Percentiles rank a stretch among this genome's conserved stretches.
Conservation (phyloP, 108 stramenopile species). For the Pinguiococcus pyrenoidosus region DNA sequence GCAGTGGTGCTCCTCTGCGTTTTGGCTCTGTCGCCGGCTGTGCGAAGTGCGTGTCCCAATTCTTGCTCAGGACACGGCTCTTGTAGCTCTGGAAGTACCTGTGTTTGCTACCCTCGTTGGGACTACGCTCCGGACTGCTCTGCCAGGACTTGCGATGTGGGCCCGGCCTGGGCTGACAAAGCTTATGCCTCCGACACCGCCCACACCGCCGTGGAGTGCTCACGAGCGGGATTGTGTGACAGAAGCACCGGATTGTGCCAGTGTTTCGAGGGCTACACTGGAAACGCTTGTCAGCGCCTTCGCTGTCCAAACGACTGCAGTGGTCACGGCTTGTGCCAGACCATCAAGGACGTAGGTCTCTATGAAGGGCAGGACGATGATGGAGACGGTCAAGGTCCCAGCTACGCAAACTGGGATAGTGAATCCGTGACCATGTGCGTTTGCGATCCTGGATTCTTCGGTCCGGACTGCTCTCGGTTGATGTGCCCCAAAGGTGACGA, state of each 20-base stretch:
- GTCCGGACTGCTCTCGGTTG: conserved; percentile 27
- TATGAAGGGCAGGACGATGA: neutral
- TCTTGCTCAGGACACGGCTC: neutral
- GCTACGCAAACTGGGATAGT: conserved; percentile 32
- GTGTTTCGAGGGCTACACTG: conserved; percentile 67
- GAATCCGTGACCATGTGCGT: conserved; percentile 15
- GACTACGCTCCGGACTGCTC: neutral
- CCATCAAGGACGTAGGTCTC: conserved; percentile 1
- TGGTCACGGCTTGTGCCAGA: conserved; percentile 19
- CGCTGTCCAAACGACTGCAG: conserved; percentile 38
- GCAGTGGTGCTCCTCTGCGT: no score
- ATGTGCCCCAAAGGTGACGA: conserved; percentile 39
- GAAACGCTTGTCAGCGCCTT: conserved; percentile 58
- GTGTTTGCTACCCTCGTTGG: neutral
- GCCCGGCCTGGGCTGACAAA: conserved; percentile 15
- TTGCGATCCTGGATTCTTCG: conserved; percentile 32
- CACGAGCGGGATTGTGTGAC: conserved; percentile 61
- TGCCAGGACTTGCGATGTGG: conserved; percentile 1
- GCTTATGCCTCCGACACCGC: conserved; percentile 17
- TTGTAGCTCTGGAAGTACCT: neutral
- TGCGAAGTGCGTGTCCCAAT: no score
- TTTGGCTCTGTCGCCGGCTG: no score
- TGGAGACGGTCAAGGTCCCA: neutral
- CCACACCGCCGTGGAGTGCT: conserved; percentile 59
- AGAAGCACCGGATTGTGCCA: conserved; percentile 49